phyloP scores from a whole-genome alignment of 2,329 filamentous ascomycete species.

The Nemania sp. region DNA sequence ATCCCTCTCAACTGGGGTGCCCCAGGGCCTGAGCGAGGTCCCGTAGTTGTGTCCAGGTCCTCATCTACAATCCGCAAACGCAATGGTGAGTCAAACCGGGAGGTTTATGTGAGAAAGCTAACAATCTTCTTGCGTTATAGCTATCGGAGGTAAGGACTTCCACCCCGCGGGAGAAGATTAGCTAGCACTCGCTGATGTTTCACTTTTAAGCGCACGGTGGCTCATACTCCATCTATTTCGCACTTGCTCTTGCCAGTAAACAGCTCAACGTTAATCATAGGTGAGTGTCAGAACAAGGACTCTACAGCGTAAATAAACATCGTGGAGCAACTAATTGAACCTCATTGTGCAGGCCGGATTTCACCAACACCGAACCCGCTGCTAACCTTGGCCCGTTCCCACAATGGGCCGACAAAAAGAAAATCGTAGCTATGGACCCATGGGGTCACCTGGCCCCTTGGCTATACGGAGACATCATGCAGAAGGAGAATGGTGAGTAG shows the following conservation, averaged over 20 bases:
- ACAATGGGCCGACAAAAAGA: conserved; percentile 86
- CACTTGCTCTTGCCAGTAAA: conserved; percentile 87
- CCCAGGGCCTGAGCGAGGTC: conserved; percentile 75
- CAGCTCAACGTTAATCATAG: conserved; percentile 82
- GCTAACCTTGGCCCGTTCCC: conserved; percentile 85
- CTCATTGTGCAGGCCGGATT: conserved; percentile 54
- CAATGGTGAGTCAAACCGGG: conserved; percentile 64
- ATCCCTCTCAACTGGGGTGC: conserved; percentile 87
- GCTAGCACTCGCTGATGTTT: conserved; percentile 14
- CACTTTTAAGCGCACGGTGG: conserved; percentile 64
- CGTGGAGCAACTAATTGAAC: conserved; percentile 16
- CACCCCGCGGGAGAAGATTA: conserved; percentile 2
- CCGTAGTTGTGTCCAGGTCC: conserved; percentile 82
- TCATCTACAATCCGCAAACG: conserved; percentile 76
- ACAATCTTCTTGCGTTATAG: conserved; percentile 41
- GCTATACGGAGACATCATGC: conserved; percentile 79
- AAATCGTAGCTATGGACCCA: conserved; percentile 98
- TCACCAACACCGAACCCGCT: conserved; percentile 88
- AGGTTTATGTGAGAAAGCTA: conserved; percentile 19
- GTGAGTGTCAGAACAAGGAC: conserved; percentile 44
- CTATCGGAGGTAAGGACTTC: conserved; percentile 58
- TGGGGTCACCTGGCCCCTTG: conserved; percentile 85
- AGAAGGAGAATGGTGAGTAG: conserved; percentile 67
- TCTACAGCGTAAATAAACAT: neutral
- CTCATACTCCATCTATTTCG: conserved; percentile 95